Evolutionary conservation across 495 filamentous ascomycete genomes (phyloP).

Genomic region (Penicillium coffeae): DNA sequence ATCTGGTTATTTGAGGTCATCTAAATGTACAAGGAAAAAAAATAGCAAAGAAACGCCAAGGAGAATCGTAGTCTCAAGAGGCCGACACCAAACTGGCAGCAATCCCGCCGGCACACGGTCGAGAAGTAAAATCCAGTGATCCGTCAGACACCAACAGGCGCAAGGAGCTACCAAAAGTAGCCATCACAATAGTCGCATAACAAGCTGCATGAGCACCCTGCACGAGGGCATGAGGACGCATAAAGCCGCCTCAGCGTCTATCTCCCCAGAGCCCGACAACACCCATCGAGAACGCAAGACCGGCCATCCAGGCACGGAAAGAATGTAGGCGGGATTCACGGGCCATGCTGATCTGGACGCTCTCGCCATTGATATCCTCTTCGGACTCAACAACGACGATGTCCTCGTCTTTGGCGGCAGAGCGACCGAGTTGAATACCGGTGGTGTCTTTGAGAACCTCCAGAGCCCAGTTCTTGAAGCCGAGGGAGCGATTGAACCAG

Average conservation of each 20-base stretch:
- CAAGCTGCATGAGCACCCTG: not conserved
- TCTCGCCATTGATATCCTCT: conserved; percentile 73
- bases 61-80: not conserved
- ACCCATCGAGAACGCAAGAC: conserved; percentile 66
- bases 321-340: conserved; percentile 58
- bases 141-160: too few relatives aligned
- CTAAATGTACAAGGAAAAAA: not conserved
- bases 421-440: conserved; percentile 8
- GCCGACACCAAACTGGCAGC: not conserved
- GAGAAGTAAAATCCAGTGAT: too few relatives aligned
- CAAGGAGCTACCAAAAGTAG: not conserved
- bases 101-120: too few relatives aligned
- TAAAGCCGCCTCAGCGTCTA: conserved; percentile 34
- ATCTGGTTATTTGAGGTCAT: not conserved
- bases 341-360: conserved; percentile 67
- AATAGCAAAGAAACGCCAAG: not conserved
- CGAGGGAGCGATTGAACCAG: conserved; percentile 40
- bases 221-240: not conserved
- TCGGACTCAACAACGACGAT: conserved; percentile 53
- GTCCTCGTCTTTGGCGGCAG: conserved; percentile 60
- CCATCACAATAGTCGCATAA: not conserved
- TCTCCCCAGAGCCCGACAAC: conserved; percentile 91
- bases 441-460: conserved; percentile 28
- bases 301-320: conserved; percentile 56
- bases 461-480: conserved; percentile 28